phyloP scores from a whole-genome alignment of 306 rosid genomes.

The Dalbergia oliveri region DNA sequence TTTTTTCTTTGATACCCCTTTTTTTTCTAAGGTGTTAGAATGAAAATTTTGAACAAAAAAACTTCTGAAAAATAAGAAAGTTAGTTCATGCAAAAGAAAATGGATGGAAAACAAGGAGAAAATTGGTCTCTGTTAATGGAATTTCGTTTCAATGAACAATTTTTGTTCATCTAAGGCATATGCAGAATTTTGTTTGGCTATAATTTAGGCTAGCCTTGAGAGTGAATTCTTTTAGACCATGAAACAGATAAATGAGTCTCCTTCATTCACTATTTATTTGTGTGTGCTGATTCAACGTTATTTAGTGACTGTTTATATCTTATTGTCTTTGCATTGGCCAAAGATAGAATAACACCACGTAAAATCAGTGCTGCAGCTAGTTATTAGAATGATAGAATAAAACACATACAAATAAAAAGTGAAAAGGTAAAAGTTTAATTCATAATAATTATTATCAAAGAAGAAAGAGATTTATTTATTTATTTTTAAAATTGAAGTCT shows the following conservation, averaged over 20 bases:
- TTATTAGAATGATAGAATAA: no score
- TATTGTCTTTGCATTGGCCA: slow-evolving; percentile 22
- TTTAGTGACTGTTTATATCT: slow-evolving; percentile 26
- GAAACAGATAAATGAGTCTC: slow-evolving; percentile 52
- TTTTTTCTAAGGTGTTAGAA: neutral
- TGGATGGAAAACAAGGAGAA: slow-evolving; percentile 14
- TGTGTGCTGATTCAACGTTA: slow-evolving; percentile 19
- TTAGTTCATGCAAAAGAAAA: neutral
- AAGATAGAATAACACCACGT: slow-evolving; percentile 22
- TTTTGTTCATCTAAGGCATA: neutral
- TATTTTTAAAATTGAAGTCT: no score
- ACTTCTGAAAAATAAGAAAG: neutral
- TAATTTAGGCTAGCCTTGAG: slow-evolving; percentile 58
- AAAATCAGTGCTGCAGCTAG: neutral
- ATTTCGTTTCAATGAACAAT: neutral
- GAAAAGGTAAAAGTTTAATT: no score
- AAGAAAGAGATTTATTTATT: no score
- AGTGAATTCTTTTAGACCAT: slow-evolving; percentile 38
- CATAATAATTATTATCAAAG: no score
- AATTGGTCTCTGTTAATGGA: neutral
- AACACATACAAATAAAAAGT: neutral
- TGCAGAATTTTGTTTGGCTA: slow-evolving; percentile 48
- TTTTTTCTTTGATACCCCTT: slow-evolving; percentile 21
- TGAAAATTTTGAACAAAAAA: slow-evolving; percentile 16
- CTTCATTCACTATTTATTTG: slow-evolving; percentile 34